Base-by-base conservation (phyloP, 768 basidiomycete genomes). In the Russula griseocarnosa region DNA sequence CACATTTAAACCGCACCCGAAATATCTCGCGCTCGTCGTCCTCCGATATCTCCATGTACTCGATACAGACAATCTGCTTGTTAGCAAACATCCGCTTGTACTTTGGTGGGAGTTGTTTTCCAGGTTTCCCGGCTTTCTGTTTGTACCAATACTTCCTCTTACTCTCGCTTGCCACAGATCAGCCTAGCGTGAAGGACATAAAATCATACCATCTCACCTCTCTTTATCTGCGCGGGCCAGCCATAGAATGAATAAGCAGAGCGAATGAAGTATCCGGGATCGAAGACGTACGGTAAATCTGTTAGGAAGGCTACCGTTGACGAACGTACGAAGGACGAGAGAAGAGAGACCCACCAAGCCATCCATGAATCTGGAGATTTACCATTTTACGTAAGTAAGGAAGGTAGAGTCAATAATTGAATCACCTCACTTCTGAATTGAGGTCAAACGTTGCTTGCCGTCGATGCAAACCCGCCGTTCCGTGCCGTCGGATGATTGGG, bases 391-490 rank as follows among this genome's bases (percentile, higher is more conserved):
- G 18, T 42, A 14, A 56, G 28, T 49, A 18, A 9, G 46, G 34
- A 32, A 18, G 7, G 6, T n/a, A n/a, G 7, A 11, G 32, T 26
- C 49, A 42, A 13, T 14, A 8, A 54, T 46, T 36, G 58, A 69
- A 20, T 46, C 5, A 38, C 38, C 64, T 60, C 67, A 87, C 86
- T 79, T 78, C 66, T 79, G 77, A 30, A 88, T 82, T 0, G 87
- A 87, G 0, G 87, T 87, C 64, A 88, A 70, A 36, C 87, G 78
- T 66, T 88, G 87, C 70, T 88, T 88, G n/a, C 87, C 87, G 66
- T 88, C 88, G 16, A 87, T 86, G 64, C 86, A 88, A 0, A 78
- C 77, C 24, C 81, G 78, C 22, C 70, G 68, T 65, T 83, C 81
- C 8, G 70, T 71, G 4, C 79, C 81, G 38, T 83, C 78, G 3